phyloP scores from a whole-genome alignment of 345 rosid species.

The Turnera subulata region DNA sequence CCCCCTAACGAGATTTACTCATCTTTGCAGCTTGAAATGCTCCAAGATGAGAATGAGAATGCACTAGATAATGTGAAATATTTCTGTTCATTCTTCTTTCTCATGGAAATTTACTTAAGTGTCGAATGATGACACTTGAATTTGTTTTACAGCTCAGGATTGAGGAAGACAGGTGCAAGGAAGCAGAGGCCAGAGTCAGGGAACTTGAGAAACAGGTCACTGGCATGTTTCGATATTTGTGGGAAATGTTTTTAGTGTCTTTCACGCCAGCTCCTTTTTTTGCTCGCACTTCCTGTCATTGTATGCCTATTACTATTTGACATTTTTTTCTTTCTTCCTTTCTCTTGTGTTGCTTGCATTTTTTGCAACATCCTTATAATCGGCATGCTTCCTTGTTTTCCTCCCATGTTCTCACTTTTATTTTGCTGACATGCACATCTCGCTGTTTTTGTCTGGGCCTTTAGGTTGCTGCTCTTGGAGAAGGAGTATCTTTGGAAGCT shows the following conservation, averaged over 20 bases:
- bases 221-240: neutral
- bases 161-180: conserved; percentile 30
- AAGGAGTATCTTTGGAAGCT: conserved; percentile 34
- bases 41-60: conserved; percentile 53
- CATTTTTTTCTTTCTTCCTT: too few relatives aligned
- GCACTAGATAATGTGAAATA: conserved; percentile 21
- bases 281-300: neutral
- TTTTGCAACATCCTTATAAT: too few relatives aligned
- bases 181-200: conserved; percentile 28
- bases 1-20: neutral
- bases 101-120: neutral
- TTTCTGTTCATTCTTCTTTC: neutral
- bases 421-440: neutral
- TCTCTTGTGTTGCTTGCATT: neutral
- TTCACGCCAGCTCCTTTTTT: neutral
- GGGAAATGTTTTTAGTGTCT: neutral
- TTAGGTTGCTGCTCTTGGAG: conserved; percentile 36
- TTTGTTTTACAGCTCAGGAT: conserved; percentile 24
- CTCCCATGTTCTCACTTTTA: too few relatives aligned
- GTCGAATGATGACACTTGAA: neutral
- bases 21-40: conserved; percentile 73
- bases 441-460: conserved; percentile 10
- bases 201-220: conserved; percentile 33
- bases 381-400: too few relatives aligned
- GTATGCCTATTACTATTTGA: too few relatives aligned